Conservation (phyloP, 2,329 filamentous ascomycete genomes). For the Stagonosporopsis rhizophila region DNA sequence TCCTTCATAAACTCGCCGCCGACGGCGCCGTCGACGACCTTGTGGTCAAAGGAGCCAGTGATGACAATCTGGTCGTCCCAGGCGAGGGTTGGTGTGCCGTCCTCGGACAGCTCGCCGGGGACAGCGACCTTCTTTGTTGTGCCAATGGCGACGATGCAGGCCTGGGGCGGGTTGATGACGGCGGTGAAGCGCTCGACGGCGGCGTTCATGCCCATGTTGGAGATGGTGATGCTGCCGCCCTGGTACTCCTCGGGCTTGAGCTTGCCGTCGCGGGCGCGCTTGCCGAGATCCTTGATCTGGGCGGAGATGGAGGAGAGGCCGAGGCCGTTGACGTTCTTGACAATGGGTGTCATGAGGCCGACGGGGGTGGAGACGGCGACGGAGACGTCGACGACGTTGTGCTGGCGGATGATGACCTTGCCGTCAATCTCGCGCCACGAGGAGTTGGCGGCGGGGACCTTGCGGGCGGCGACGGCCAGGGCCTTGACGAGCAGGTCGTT, state of each 20-base stretch:
- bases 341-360: constrained; percentile 96
- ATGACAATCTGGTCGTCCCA: constrained; percentile 98
- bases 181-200: constrained; percentile 97
- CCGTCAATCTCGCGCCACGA: constrained; percentile 86
- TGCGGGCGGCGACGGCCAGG: constrained; percentile 83
- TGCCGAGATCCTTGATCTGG: constrained; percentile 94
- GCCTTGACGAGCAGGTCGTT: constrained; percentile 99
- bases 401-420: constrained; percentile 82
- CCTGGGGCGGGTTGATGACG: constrained; percentile 98
- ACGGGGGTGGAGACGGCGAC: constrained; percentile 93
- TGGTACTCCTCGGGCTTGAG: constrained; percentile 99
- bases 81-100: constrained; percentile 74
- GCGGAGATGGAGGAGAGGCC: constrained; percentile 88
- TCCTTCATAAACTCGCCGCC: constrained; percentile 96
- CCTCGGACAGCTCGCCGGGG: constrained; percentile 77
- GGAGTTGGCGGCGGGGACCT: constrained; percentile 95
- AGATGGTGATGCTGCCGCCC: constrained; percentile 98
- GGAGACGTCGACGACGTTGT: constrained; percentile 91
- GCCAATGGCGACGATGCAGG: constrained; percentile 92
- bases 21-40: constrained; percentile 95
- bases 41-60: constrained; percentile 97
- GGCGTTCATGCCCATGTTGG: constrained; percentile 99
- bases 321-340: constrained; percentile 84
- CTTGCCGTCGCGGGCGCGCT: constrained; percentile 95
- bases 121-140: constrained; percentile 95